Conservation (phyloP, 805 yeast species). For the Komagataella kurtzmanii region DNA sequence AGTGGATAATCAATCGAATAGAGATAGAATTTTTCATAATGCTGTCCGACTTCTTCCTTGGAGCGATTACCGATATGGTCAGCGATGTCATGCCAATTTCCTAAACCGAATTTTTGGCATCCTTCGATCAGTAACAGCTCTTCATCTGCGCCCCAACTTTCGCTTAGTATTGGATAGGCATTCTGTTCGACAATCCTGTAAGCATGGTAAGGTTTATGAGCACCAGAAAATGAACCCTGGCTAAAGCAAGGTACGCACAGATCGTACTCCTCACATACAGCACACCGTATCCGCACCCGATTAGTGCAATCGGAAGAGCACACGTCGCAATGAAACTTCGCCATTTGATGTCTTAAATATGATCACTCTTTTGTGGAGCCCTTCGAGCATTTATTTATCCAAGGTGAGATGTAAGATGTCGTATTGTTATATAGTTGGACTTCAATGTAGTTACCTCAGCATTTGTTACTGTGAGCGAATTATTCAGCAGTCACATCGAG, state of each 20-base stretch:
- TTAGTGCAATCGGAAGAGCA: conserved; percentile 95
- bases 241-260: conserved; percentile 97
- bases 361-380: too few relatives aligned
- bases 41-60: conserved; percentile 82
- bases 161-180: conserved; percentile 81
- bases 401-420: conserved; percentile 7
- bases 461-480: too few relatives aligned
- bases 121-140: conserved; percentile 83
- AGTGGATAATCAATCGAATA: conserved; percentile 68
- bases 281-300: conserved; percentile 83
- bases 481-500: neutral
- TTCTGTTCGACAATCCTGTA: conserved; percentile 89
- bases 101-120: conserved; percentile 81
- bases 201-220: conserved; percentile 90
- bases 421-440: too few relatives aligned
- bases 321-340: conserved; percentile 81
- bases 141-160: conserved; percentile 98
- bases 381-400: too few relatives aligned
- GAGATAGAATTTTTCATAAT: conserved; percentile 63
- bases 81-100: conserved; percentile 97
- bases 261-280: conserved; percentile 86
- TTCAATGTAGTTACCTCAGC: neutral
- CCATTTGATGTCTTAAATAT: conserved; percentile 10
- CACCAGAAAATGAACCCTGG: conserved; percentile 64
- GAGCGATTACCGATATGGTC: conserved; percentile 90